Percentiles rank a stretch among this genome's conserved stretches.
These are phyloP conservation scores for Podospora pseudoanserina DNA, from an alignment of 495 filamentous ascomycete species.

Conservation along the genomic window DNA sequence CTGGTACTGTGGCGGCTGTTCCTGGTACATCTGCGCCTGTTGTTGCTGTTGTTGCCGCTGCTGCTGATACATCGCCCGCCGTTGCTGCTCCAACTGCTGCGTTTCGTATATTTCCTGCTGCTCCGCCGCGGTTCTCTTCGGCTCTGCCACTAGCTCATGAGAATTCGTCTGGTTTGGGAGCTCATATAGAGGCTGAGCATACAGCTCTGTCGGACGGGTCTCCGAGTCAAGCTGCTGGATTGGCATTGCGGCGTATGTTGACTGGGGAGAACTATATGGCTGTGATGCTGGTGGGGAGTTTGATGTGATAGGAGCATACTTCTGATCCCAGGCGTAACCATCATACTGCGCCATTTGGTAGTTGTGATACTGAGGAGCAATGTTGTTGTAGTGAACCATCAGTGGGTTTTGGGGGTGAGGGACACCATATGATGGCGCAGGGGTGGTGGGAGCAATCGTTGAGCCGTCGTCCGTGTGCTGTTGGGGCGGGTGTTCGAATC, in stretches of 20 bases:
- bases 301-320: not conserved
- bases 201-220: conserved; percentile 22
- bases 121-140: not conserved
- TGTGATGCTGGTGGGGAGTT: not conserved
- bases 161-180: conserved; percentile 27
- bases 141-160: conserved; percentile 32
- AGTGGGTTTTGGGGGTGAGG: not conserved
- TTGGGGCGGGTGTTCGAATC: not conserved
- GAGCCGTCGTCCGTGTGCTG: conserved; percentile 12
- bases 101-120: not conserved
- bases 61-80: conserved; percentile 1
- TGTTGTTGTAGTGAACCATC: not conserved
- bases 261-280: not conserved
- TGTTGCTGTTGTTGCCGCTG: conserved; percentile 1
- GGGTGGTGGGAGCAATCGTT: conserved; percentile 15
- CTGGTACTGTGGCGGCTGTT: not conserved
- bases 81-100: not conserved
- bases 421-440: conserved; percentile 21
- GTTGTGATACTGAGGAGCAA: not conserved
- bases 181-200: conserved; percentile 31
- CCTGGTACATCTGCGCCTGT: conserved; percentile 1
- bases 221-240: conserved; percentile 27
- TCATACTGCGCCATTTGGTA: conserved; percentile 16
- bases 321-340: conserved; percentile 22
- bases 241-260: not conserved